These are phyloP conservation scores for Tremellales sp. DNA, from an alignment of 1,284 basidiomycete genomes.

Conservation along the genomic window DNA sequence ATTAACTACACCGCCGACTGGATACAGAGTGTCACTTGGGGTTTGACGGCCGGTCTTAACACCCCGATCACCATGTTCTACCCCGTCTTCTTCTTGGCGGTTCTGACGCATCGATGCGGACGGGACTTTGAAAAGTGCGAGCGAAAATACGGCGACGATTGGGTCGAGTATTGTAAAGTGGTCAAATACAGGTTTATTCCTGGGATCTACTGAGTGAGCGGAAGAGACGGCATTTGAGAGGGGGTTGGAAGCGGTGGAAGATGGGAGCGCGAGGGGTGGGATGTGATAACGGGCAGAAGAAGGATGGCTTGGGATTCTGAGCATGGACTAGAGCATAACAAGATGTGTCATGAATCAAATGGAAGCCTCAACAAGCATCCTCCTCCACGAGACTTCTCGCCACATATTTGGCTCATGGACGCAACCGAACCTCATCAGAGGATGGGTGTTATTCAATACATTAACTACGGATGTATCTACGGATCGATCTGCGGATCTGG, in stretches of 20 bases:
- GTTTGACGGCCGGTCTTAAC: conserved; percentile 73
- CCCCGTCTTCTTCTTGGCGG: conserved; percentile 85
- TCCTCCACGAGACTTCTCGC: not conserved
- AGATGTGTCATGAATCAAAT: not conserved
- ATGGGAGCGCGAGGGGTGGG: not conserved
- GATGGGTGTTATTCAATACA: not conserved
- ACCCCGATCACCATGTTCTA: conserved; percentile 94
- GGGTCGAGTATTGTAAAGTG: conserved; percentile 77
- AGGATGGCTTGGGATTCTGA: not conserved
- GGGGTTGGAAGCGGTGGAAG: not conserved
- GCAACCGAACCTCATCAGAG: not conserved
- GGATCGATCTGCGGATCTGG: too few species aligned
- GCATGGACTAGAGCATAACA: not conserved
- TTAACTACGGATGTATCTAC: not conserved
- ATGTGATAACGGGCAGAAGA: not conserved
- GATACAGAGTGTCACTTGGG: conserved; percentile 84
- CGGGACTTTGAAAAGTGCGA: conserved; percentile 93
- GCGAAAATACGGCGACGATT: conserved; percentile 91
- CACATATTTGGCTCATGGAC: not conserved
- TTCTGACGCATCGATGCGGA: conserved; percentile 79
- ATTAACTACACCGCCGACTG: conserved; percentile 50
- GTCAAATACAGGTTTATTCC: conserved; percentile 90
- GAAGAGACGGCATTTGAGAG: too few species aligned
- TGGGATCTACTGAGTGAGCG: conserved; percentile 53
- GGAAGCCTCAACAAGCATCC: not conserved